Evolutionary conservation across 257 asterid species (phyloP).

Genomic region (Nicotiana benthamiana): DNA sequence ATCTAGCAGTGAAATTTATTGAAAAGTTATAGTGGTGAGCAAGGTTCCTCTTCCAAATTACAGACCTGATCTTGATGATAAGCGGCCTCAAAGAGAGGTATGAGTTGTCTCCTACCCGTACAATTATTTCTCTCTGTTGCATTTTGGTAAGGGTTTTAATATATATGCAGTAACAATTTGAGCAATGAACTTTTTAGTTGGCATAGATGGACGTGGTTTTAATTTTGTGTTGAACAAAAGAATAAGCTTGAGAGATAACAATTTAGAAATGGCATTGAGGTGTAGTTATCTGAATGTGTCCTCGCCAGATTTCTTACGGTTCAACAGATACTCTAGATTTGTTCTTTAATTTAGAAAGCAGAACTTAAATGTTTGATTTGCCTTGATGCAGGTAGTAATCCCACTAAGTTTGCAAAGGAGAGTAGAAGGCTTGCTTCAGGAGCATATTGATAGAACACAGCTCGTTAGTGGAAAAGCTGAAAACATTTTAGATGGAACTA

Average conservation of each 20-base stretch:
- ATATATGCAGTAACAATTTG: neutral
- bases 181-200: neutral
- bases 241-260: neutral
- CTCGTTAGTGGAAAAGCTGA: constrained; percentile 33
- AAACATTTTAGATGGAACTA: constrained; percentile 26
- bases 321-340: neutral
- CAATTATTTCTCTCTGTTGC: neutral
- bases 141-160: neutral
- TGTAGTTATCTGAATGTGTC: neutral
- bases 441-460: constrained; percentile 75
- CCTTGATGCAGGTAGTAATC: constrained; percentile 60
- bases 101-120: neutral
- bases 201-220: neutral
- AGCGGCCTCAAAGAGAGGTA: constrained; percentile 97
- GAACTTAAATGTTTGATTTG: constrained; percentile 16
- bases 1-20: constrained; percentile 60
- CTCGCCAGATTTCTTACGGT: neutral
- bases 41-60: constrained; percentile 92
- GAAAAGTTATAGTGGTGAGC: constrained; percentile 87
- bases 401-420: constrained; percentile 96
- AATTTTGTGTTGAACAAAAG: neutral
- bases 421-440: constrained; percentile 95
- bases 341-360: neutral
- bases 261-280: neutral
- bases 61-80: constrained; percentile 92